A percentile compares a stretch with the other conserved stretches of the same genome.
These are phyloP conservation scores for Cystobasidium tubakii DNA, from an alignment of 768 basidiomycete genomes.

Conservation along the genomic window DNA sequence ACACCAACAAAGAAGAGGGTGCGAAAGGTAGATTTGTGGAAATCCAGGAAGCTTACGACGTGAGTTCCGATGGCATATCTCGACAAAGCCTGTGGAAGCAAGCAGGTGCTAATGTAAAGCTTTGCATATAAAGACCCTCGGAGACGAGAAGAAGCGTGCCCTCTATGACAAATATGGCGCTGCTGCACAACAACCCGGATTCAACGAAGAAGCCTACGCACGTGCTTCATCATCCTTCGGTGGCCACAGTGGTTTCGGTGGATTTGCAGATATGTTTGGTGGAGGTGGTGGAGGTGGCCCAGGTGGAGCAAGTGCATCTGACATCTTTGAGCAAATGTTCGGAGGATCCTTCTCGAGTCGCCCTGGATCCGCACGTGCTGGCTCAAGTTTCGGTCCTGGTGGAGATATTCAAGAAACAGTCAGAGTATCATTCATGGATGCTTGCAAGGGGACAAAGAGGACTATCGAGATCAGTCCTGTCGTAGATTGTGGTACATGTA, in stretches of 20 bases:
- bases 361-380: slow-evolving; percentile 45
- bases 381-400: slow-evolving; percentile 47
- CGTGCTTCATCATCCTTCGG: slow-evolving; percentile 52
- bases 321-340: slow-evolving; percentile 63
- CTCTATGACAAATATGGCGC: slow-evolving; percentile 87
- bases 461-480: slow-evolving; percentile 73
- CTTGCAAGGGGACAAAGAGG: slow-evolving; percentile 79
- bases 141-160: slow-evolving; percentile 87
- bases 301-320: slow-evolving; percentile 45
- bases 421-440: slow-evolving; percentile 79
- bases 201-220: slow-evolving; percentile 78
- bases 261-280: slow-evolving; percentile 57
- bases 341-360: slow-evolving; percentile 58
- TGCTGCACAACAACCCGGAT: slow-evolving; percentile 86
- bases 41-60: slow-evolving; percentile 95
- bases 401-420: slow-evolving; percentile 74
- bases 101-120: neutral
- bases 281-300: slow-evolving; percentile 54
- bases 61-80: slow-evolving; percentile 56
- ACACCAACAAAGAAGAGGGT: slow-evolving; percentile 85
- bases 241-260: slow-evolving; percentile 63
- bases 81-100: neutral
- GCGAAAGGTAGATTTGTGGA: slow-evolving; percentile 91
- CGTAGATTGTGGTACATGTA: slow-evolving; percentile 74
- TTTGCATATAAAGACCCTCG: slow-evolving; percentile 61